These are phyloP conservation scores for Ophiostoma himal-ulmi DNA, from an alignment of 2,329 filamentous ascomycete species.

Conservation along the genomic window DNA sequence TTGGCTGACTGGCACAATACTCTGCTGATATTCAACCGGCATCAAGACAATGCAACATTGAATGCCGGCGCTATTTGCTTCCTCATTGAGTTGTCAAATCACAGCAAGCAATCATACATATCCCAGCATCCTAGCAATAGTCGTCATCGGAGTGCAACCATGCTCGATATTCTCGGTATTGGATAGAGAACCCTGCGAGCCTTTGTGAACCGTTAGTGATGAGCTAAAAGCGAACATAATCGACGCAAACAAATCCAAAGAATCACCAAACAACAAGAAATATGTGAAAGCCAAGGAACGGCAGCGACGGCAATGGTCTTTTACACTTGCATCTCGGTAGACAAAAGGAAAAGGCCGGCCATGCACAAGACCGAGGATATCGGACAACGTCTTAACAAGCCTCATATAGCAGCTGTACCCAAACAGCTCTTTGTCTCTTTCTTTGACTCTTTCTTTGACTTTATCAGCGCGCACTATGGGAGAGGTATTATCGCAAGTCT, in stretches of 20 bases:
- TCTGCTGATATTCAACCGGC: background rate
- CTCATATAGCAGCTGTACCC: background rate
- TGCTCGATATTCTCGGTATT: background rate
- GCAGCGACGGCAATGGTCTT: background rate
- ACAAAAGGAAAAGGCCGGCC: background rate
- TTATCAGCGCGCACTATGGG: background rate
- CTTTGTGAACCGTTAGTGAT: background rate
- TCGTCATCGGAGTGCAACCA: background rate
- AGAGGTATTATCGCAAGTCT: background rate
- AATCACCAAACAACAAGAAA: background rate
- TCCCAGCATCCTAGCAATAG: background rate
- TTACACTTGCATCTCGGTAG: background rate
- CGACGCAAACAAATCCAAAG: background rate
- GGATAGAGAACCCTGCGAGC: background rate
- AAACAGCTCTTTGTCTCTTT: background rate
- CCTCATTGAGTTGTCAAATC: background rate
- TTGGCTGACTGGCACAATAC: background rate
- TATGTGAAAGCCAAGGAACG: conserved; percentile 1
- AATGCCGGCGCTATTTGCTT: background rate
- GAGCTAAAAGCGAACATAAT: background rate
- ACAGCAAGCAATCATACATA: background rate
- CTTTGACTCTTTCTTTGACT: background rate
- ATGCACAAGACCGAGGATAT: background rate
- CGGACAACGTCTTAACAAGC: background rate
- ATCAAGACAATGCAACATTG: background rate